A percentile compares a stretch with the other conserved stretches of the same genome.
phyloP scores from a whole-genome alignment of 208 protist genomes.

The Acanthamoeba royreba region DNA sequence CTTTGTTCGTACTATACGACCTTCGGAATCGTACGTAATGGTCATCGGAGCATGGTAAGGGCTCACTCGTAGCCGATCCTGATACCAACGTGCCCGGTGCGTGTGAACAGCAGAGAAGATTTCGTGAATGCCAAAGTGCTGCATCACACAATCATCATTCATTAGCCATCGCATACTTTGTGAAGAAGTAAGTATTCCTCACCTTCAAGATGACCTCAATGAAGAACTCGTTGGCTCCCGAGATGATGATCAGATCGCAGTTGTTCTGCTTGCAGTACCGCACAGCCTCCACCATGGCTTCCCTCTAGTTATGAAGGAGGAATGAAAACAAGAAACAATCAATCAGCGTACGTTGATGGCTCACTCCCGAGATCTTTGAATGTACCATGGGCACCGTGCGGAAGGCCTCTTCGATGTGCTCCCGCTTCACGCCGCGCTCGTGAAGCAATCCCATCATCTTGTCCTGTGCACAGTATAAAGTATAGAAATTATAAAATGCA shows the following conservation, averaged over 20 bases:
- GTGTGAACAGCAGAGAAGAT: background rate
- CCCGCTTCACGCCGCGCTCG: background rate
- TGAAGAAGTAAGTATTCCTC: too few relatives aligned
- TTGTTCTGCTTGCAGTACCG: background rate
- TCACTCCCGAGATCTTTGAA: background rate
- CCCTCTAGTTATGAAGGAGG: too few relatives aligned
- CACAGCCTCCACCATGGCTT: background rate
- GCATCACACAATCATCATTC: too few relatives aligned
- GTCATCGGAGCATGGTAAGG: conserved; percentile 10
- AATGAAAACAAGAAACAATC: too few relatives aligned
- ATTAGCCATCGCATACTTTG: background rate
- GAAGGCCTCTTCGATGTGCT: background rate
- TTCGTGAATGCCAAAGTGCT: background rate
- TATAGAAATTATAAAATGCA: too few relatives aligned
- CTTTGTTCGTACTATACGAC: background rate
- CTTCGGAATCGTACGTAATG: background rate
- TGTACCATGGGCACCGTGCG: background rate
- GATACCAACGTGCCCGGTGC: background rate
- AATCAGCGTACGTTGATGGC: too few relatives aligned
- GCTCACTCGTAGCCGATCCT: background rate
- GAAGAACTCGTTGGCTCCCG: conserved; percentile 32
- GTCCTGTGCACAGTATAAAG: too few relatives aligned
- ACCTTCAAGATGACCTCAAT: conserved; percentile 21
- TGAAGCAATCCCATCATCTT: background rate
- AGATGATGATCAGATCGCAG: background rate